Evolutionary conservation across 768 basidiomycete genomes (phyloP).

Genomic region (Collybiopsis luxurians): DNA sequence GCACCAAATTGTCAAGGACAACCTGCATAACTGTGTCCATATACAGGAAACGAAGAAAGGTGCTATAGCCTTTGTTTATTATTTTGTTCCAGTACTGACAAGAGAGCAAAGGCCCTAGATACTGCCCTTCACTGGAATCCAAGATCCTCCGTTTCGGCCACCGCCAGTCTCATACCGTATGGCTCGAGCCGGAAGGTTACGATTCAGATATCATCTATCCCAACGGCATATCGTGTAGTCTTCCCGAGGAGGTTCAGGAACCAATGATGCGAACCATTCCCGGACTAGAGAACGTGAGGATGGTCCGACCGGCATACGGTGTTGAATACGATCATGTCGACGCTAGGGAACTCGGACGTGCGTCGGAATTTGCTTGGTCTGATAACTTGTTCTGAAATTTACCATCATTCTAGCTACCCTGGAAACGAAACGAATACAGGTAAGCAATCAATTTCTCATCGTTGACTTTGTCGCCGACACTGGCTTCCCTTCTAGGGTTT

Average conservation of each 20-base stretch:
- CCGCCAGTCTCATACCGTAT: slow-evolving; percentile 70
- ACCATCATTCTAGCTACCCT: slow-evolving; percentile 57
- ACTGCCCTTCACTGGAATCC: slow-evolving; percentile 88
- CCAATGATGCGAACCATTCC: slow-evolving; percentile 80
- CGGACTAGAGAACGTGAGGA: slow-evolving; percentile 80
- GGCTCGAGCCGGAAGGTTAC: slow-evolving; percentile 92
- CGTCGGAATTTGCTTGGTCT: slow-evolving; percentile 23
- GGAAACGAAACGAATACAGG: slow-evolving; percentile 82
- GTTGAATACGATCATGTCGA: slow-evolving; percentile 93
- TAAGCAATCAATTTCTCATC: slow-evolving; percentile 16
- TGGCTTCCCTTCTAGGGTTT: slow-evolving; percentile 56
- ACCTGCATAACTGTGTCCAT: slow-evolving; percentile 76
- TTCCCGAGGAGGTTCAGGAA: slow-evolving; percentile 85
- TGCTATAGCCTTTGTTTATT: slow-evolving; percentile 15
- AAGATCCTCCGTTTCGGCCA: slow-evolving; percentile 80
- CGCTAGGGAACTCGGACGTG: slow-evolving; percentile 74
- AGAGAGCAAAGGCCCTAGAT: slow-evolving; percentile 65
- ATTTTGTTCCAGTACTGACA: not conserved
- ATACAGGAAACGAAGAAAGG: slow-evolving; percentile 90
- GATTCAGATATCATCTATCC: slow-evolving; percentile 90
- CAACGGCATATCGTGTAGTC: slow-evolving; percentile 83
- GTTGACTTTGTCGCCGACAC: not conserved
- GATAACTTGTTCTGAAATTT: not conserved
- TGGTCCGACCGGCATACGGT: slow-evolving; percentile 85
- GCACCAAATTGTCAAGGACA: slow-evolving; percentile 72